phyloP scores from a whole-genome alignment of 192 early-diverging fungal species.

The Phycomyces blakesleeanus region DNA sequence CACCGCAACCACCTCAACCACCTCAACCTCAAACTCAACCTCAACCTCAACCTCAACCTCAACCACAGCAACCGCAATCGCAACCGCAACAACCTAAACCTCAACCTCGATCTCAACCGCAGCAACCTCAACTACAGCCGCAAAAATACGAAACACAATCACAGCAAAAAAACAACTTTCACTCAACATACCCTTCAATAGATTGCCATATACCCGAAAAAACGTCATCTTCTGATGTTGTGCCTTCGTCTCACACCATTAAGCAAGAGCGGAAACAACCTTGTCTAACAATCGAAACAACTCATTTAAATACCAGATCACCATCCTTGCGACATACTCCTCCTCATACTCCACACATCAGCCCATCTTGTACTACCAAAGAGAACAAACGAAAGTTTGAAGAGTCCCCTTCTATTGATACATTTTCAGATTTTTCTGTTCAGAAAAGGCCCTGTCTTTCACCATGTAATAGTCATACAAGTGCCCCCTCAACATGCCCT shows the following conservation, averaged over 20 bases:
- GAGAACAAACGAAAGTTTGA: no score
- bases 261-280: neutral
- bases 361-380: no score
- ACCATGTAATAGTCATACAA: neutral
- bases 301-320: neutral
- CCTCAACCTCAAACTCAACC: no score
- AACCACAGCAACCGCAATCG: neutral
- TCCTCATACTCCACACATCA: neutral
- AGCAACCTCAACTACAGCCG: no score
- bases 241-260: neutral
- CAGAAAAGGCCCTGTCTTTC: neutral
- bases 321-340: neutral
- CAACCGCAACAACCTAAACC: neutral
- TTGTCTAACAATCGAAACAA: neutral
- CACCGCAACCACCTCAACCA: neutral
- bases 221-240: neutral
- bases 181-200: no score
- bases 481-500: neutral
- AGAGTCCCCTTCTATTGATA: no score
- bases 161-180: no score
- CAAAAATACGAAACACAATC: no score
- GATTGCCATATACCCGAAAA: neutral
- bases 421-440: no score
- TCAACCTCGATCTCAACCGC: neutral
- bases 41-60: neutral